phyloP scores from a whole-genome alignment of 495 filamentous ascomycete species.

The Xylona heveae region DNA sequence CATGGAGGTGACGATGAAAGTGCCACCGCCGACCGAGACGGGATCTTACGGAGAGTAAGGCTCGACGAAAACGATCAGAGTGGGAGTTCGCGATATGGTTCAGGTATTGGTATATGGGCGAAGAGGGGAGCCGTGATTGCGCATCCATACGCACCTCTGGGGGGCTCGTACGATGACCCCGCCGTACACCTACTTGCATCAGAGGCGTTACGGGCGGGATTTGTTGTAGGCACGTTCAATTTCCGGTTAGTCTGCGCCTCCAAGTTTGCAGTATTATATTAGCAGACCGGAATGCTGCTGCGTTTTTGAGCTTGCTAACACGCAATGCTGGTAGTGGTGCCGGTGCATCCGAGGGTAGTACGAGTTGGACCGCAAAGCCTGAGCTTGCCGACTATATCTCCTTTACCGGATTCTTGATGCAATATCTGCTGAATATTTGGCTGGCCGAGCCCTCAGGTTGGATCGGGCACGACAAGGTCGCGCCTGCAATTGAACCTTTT shows the following conservation, averaged over 20 bases:
- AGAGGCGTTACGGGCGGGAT: slow-evolving; percentile 44
- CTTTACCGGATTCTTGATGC: slow-evolving; percentile 51
- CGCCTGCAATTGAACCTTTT: not conserved
- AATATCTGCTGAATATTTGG: no score
- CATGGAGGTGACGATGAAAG: no score
- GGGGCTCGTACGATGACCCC: slow-evolving; percentile 67
- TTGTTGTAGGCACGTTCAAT: slow-evolving; percentile 75
- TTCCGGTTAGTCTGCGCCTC: slow-evolving; percentile 41
- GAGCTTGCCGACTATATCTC: slow-evolving; percentile 68
- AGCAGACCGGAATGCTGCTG: not conserved
- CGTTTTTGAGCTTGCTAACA: not conserved
- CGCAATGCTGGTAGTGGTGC: slow-evolving; percentile 38
- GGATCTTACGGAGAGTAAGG: no score
- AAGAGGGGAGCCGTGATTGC: slow-evolving; percentile 57
- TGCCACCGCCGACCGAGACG: no score
- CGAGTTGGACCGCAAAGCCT: slow-evolving; percentile 65
- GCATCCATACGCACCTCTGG: slow-evolving; percentile 77
- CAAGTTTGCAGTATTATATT: slow-evolving; percentile 2
- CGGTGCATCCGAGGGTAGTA: slow-evolving; percentile 47
- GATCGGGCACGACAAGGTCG: not conserved
- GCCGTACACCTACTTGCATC: slow-evolving; percentile 41
- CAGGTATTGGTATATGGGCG: slow-evolving; percentile 18
- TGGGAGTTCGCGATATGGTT: no score
- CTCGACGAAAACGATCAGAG: no score
- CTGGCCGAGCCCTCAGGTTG: slow-evolving; percentile 12